A percentile compares a stretch with the other conserved stretches of the same genome.
These are phyloP conservation scores for Madurella fahalii DNA, from an alignment of 2,329 filamentous ascomycete species.

Conservation along the genomic window DNA sequence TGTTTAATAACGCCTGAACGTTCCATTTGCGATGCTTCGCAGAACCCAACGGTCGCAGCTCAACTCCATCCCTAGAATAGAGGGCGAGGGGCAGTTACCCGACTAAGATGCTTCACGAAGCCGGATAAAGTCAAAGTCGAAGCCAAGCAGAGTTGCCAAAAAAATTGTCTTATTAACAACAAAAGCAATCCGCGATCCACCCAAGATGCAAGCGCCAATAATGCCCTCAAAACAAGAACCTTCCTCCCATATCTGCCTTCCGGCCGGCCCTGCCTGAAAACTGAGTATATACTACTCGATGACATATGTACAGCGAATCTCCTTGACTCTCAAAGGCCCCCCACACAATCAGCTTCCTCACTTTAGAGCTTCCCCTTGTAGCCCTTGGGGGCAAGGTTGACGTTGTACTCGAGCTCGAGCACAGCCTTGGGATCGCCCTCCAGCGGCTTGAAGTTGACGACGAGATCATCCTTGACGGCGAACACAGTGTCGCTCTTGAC, in stretches of 20 bases:
- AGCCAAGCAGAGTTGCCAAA: no score
- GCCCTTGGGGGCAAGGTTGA: constrained; percentile 32
- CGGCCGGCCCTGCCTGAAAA: no score
- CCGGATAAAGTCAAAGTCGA: no score
- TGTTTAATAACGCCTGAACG: no score
- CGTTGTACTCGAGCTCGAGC: constrained; percentile 38
- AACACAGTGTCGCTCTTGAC: constrained; percentile 51
- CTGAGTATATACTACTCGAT: constrained; percentile 14
- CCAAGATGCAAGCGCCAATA: neutral
- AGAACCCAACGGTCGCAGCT: no score
- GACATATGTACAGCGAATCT: constrained; percentile 14
- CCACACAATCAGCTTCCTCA: neutral
- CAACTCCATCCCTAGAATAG: no score
- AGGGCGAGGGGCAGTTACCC: no score
- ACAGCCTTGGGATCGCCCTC: constrained; percentile 32
- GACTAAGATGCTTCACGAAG: no score
- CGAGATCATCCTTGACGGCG: constrained; percentile 50
- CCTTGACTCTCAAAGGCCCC: neutral
- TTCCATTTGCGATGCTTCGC: no score
- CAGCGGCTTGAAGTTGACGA: constrained; percentile 27
- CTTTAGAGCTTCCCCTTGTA: constrained; percentile 28
- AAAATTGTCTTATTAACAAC: no score
- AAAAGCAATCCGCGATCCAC: no score
- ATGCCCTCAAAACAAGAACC: neutral
- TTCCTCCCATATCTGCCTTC: neutral